These are phyloP conservation scores for Penicillium riverlandense DNA, from an alignment of 495 filamentous ascomycete genomes.

Conservation along the genomic window DNA sequence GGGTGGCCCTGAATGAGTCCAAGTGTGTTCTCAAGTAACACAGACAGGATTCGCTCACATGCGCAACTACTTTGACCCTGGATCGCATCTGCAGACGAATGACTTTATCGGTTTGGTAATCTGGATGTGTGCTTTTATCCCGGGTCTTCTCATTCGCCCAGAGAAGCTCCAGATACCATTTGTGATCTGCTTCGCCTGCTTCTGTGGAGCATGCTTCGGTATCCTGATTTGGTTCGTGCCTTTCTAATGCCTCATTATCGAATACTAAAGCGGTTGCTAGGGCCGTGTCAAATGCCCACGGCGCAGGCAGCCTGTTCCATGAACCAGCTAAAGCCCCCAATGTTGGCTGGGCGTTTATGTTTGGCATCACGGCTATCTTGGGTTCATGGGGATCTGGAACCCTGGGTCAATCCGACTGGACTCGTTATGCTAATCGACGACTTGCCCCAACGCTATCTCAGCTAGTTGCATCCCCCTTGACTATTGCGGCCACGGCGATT, in stretches of 20 bases:
- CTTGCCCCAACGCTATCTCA: conserved; percentile 3
- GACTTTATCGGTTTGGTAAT: conserved; percentile 6
- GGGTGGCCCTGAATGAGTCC: no score
- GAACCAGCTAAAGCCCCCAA: neutral
- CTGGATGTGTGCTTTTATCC: conserved; percentile 3
- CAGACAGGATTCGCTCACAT: conserved; percentile 2
- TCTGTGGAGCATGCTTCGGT: neutral
- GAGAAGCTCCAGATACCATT: conserved; percentile 4
- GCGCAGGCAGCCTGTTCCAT: conserved; percentile 1
- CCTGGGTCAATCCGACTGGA: conserved; percentile 5
- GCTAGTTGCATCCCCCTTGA: conserved; percentile 1
- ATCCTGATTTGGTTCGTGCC: neutral
- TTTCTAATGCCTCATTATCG: no score
- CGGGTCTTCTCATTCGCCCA: conserved; percentile 1
- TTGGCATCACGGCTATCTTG: conserved; percentile 3
- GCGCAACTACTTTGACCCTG: conserved; percentile 1
- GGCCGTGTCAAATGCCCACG: conserved; percentile 1
- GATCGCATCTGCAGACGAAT: conserved; percentile 4
- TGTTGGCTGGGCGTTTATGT: conserved; percentile 5
- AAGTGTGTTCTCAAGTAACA: no score
- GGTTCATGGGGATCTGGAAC: conserved; percentile 6
- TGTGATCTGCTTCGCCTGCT: neutral
- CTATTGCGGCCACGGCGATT: neutral
- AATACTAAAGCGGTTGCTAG: neutral
- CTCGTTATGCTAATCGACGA: conserved; percentile 4